Percentiles rank a stretch among this genome's conserved stretches.
These are phyloP conservation scores for Saussurea involucrata DNA, from an alignment of 129 eudicot genomes.

Conservation along the genomic window DNA sequence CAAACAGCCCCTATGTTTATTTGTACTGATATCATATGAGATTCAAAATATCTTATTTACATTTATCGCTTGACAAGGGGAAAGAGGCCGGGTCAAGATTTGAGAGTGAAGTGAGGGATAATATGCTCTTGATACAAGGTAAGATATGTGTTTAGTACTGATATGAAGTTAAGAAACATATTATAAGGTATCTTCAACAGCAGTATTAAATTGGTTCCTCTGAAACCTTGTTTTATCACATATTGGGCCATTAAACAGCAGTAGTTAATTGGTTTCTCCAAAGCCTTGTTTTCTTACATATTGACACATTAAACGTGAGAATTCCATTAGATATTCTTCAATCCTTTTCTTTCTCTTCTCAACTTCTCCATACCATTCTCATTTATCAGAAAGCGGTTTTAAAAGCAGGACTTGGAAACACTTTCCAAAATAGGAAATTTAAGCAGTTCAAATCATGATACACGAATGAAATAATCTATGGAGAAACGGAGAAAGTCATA, in stretches of 20 bases:
- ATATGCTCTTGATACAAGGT: not conserved
- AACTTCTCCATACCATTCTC: not conserved
- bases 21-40: not conserved
- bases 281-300: not conserved
- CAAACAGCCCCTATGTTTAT: too few species aligned
- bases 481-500: slow-evolving; percentile 21
- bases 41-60: not conserved
- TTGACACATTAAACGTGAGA: not conserved
- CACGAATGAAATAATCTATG: not conserved
- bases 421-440: not conserved
- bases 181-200: not conserved
- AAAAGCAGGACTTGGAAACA: slow-evolving; percentile 6
- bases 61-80: not conserved
- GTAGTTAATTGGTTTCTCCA: not conserved
- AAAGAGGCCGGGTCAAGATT: not conserved
- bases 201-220: not conserved
- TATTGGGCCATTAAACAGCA: not conserved
- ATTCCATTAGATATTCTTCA: not conserved
- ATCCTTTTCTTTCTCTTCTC: not conserved
- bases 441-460: slow-evolving; percentile 1
- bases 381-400: not conserved
- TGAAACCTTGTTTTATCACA: not conserved
- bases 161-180: not conserved
- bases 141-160: not conserved
- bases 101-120: not conserved